Base-by-base conservation (phyloP, 139 green algal species). In the Gonium pectorale region DNA sequence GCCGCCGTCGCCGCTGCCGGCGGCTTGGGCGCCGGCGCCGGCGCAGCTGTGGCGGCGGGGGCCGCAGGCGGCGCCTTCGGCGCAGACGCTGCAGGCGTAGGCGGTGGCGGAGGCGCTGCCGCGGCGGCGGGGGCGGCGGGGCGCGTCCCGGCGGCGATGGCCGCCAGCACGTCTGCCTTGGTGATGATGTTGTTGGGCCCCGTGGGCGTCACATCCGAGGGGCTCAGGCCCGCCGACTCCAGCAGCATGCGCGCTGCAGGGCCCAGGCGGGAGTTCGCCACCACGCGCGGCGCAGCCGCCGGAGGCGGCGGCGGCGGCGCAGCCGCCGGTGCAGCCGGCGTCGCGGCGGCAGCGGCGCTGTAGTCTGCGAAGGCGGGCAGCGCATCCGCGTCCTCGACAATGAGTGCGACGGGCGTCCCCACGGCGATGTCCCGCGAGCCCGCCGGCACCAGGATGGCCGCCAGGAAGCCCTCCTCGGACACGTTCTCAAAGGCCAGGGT, bases 141-240 rank as follows among this genome's bases (percentile, higher is more conserved):
- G 87, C 90, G 89, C 0, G 74, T 66, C 0, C 94, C 93, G 5
- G 79, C 80, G 8, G 85, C 91, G 8, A 98, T 90, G 27, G 95
- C 95, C 19, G 89, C 89, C 63, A 98, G 86, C 41, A 98, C 95
- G 84, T 99, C 96, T 0, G 86, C 93, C 90, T 99, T 99, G 11
- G 94, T 98, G 60, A 99, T 72, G 44, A 98, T 96, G 49, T 89
- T 88, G 7, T 92, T 86, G 0, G 95, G 97, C 0, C 96, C 96
- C 1, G 93, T 97, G 26, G 90, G 86, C 9, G 60, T 63, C 19
- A 96, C 74, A 17, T 87, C 87, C 0, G 59, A 62, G 0, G 56
- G 35, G 17, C 41, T 27, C 40, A 88, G 54, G 2, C 90, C 92
- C 38, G 83, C 72, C 4, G 89, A 63, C 21, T 74, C 49, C n/a